Conservation (phyloP, 768 basidiomycete species). For the Termitomyces sp. region DNA sequence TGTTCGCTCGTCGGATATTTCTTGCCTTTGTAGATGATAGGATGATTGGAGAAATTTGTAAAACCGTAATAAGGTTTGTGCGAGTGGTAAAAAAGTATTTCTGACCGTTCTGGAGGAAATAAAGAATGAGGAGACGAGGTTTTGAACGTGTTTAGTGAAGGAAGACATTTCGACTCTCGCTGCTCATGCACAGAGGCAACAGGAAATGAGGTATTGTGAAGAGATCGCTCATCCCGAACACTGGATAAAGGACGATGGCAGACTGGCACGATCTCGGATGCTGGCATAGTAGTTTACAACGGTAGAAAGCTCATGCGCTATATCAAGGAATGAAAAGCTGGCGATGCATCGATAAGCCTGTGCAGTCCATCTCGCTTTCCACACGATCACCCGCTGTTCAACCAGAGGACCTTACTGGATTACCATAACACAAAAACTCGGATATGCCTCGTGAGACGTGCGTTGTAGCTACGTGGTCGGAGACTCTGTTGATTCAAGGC, state of each 20-base stretch:
- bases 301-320: not conserved
- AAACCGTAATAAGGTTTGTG: conserved; percentile 62
- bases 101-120: conserved; percentile 21
- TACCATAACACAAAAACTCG: no score
- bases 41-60: conserved; percentile 68
- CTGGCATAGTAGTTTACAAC: not conserved
- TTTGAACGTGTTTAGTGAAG: not conserved
- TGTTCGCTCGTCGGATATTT: conserved; percentile 74
- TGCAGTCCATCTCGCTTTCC: not conserved
- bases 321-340: not conserved
- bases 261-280: not conserved
- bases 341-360: not conserved
- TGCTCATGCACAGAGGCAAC: not conserved
- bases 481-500: not conserved
- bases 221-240: not conserved
- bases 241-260: not conserved
- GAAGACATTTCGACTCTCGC: not conserved
- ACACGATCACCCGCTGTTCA: not conserved
- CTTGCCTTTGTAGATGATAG: conserved; percentile 55
- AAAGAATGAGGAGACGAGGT: conserved; percentile 14
- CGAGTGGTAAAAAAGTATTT: conserved; percentile 61
- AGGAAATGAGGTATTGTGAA: not conserved
- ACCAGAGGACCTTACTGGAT: not conserved
- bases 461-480: not conserved
- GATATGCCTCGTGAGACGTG: not conserved